Evolutionary conservation across 805 yeast species (phyloP), one percentile per base, ranked within the genome.

Genomic region (Wickerhamiella azymoides): DNA sequence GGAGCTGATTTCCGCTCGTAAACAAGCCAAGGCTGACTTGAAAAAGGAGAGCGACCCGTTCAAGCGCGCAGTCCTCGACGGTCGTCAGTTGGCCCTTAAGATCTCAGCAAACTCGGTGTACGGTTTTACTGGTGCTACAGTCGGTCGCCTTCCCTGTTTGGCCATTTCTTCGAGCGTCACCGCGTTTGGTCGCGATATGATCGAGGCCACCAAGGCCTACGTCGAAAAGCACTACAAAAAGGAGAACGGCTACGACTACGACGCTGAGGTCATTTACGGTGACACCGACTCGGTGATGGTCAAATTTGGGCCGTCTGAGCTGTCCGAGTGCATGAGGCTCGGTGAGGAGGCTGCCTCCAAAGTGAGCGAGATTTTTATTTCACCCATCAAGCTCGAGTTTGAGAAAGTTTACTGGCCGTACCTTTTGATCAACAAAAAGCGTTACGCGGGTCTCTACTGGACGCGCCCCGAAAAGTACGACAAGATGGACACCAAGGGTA

Each of bases 281-380:
- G 99, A 92, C 64, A 92, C 99, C 0, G 99, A 92, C 72, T 93
- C 98, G 8, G 99, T 92, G 14, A 93, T 92, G 98, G 96, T 92
- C 38, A 88, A 85, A 59, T 92, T 92, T 67, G 99, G 99, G 1
- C 76, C 78, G 27, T 67, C 69, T 9, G 94, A 85, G 57, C 62
- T 89, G 51, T 78, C 71, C 46, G 81, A 81, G 26, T 84, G 95
- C 53, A 93, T 92, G 98, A 71, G 73, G 45, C 60, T 86, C 47
- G 99, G 98, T 5, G 82, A 86, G 55, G 94, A 89, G 57, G 98
- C 97, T 0, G 99, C 99, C 0, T 82, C 69, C 8, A 76, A 63
- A 50, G 97, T 92, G 1, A 86, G 97, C 0, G 68, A 73, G 47
- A 65, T 73, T 48, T 92, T 92, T 63, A 69, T 76, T 39, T 70